Base-by-base conservation (phyloP, 768 basidiomycete species). In the Gloeopeniophorella convolvens region DNA sequence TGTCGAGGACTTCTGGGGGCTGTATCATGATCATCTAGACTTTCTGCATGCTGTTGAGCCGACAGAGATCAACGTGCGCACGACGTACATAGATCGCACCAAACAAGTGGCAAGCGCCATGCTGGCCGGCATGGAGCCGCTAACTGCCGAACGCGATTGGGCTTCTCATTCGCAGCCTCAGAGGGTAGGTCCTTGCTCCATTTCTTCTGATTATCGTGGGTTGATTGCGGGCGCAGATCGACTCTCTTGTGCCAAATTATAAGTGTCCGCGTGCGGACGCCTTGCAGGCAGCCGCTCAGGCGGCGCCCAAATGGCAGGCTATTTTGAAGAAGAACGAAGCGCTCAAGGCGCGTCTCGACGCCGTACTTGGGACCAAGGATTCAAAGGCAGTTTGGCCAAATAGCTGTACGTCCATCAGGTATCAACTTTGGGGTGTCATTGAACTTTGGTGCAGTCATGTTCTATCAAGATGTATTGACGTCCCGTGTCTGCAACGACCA, bases 401-500 rank as follows among this genome's bases (percentile, higher is more conserved):
- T 4, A 75, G 73, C 70, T 75, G 75, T 76, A 48, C 44, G 73
- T n/a, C 23, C 45, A 18, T n/a, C 30, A n/a, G 43, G 16, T 31
- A 26, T 16, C 26, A 5, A 15, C n/a, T n/a, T 32, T 9, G 21
- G 27, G 20, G 21, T 12, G 11, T 36, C 9, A 26, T 10, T 32
- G 16, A 4, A 35, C 37, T 34, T 23, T 4, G n/a, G 12, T 13
- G 3, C 46, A 71, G 70, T 70, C 53, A 68, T 74, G 42, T 74
- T 73, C 50, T 76, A 69, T 61, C 76, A 75, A 56, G 74, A 76
- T 58, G 67, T 72, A 7, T 71, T 76, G 56, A 70, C 66, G 12
- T 71, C 75, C 5, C 61, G 75, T 32, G 72, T 71, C 5, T 76
- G 74, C 52, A 60, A 71, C 47, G 68, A 65, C 4, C 71, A 72